Evolutionary conservation across 2,329 filamentous ascomycete species (phyloP), one percentile per base, ranked within the genome.

Genomic region (Alternaria metachromatica): DNA sequence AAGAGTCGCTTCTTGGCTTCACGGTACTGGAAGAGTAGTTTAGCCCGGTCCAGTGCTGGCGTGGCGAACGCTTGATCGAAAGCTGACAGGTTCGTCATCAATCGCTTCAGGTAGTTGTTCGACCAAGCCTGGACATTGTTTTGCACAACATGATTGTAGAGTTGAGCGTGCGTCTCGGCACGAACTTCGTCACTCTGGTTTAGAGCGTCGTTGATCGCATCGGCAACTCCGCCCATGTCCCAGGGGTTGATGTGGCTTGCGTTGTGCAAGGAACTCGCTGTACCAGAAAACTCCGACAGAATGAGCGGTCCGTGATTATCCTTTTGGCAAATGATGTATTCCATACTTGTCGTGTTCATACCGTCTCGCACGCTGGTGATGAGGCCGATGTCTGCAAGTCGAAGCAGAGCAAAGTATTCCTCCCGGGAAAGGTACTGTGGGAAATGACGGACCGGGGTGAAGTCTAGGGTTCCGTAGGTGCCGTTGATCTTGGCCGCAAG

Each of bases 221-320:
- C 88, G 5, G 94, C 94, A 13, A 97, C 94, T 37, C 92, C 92
- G 25, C 87, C 89, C 58, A 95, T 86, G 77, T 97, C 94, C 93
- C 94, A 98, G 2, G 95, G 95, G 81, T 98, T 98, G 84, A 98
- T 97, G 80, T 97, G 93, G 65, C 97, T 94, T 30, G 95, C 95
- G 74, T 92, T 91, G 65, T 88, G 88, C 41, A 98, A 86, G 60
- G 90, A 96, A 58, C 92, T 92, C 30, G 95, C 94, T 1, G 95
- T 97, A 62, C 95, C 95, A 66, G 94, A 97, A 80, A 98, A 98
- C 80, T 98, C 95, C 13, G 96, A 98, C 23, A 98, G 87, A 69
- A 98, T 97, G 50, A 98, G 84, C 2, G 94, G 95, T 1, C 94
- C 92, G 71, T 94, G 89, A 60, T 90, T 90, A 67, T 96, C 91